Evolutionary conservation across 2,329 filamentous ascomycete species (phyloP).

Genomic region (Colletotrichum eremochloae): DNA sequence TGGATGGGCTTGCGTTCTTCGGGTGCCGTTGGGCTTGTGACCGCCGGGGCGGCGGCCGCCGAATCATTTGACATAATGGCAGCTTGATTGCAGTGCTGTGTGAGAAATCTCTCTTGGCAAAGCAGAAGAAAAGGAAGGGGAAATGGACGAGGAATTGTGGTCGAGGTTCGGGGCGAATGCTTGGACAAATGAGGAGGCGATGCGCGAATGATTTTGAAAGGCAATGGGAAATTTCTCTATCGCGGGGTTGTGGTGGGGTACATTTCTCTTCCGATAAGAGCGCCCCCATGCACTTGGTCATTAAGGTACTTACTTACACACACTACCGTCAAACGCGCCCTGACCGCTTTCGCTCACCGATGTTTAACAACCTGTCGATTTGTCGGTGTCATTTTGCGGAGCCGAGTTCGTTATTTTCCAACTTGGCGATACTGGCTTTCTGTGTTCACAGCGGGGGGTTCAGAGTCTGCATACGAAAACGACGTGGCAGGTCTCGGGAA

Average conservation of each 20-base stretch:
- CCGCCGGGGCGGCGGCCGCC: conserved; percentile 19
- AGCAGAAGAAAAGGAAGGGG: not conserved
- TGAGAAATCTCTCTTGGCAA: not conserved
- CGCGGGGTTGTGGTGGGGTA: conserved; percentile 42
- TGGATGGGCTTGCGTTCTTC: conserved; percentile 75
- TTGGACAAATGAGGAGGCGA: not conserved
- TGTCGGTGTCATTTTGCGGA: not conserved
- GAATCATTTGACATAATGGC: conserved; percentile 36
- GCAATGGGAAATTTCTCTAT: conserved; percentile 41
- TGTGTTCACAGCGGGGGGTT: not conserved
- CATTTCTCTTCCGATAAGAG: conserved; percentile 29
- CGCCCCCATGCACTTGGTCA: not conserved
- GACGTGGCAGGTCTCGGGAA: not conserved
- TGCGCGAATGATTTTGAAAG: conserved; percentile 39
- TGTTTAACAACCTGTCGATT: not conserved
- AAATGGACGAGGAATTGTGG: not conserved
- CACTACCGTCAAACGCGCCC: not conserved
- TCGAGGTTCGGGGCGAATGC: not conserved
- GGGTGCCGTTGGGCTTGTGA: conserved; percentile 27
- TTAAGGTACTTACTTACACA: not conserved
- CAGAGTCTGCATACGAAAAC: not conserved
- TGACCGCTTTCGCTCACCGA: conserved; percentile 1
- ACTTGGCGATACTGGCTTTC: too few relatives aligned
- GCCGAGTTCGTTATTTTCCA: not conserved
- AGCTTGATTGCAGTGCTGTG: not conserved